phyloP scores from a whole-genome alignment of 1,284 basidiomycete species.

The Ustilago lituana region DNA sequence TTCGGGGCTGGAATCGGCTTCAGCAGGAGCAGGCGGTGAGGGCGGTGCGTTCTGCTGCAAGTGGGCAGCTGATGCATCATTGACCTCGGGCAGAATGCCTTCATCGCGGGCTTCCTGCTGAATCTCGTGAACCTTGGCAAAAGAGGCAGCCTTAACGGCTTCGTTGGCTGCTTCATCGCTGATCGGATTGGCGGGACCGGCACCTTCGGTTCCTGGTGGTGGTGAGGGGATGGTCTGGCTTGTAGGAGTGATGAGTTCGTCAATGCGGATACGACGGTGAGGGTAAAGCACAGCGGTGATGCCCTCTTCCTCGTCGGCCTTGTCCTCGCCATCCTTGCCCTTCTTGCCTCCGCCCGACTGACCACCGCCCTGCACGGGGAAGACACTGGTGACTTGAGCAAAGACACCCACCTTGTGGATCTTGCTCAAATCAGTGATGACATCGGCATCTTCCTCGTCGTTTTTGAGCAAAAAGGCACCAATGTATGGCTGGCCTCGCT shows the following conservation, averaged over 20 bases:
- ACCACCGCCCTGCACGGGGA: conserved; percentile 69
- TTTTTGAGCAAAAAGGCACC: conserved; percentile 98
- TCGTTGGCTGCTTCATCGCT: conserved; percentile 52
- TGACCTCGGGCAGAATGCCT: conserved; percentile 44
- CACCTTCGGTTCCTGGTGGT: conserved; percentile 46
- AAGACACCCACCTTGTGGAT: conserved; percentile 96
- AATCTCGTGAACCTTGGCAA: conserved; percentile 52
- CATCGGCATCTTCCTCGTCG: conserved; percentile 89
- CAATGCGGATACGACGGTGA: conserved; percentile 89
- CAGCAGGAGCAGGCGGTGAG: conserved; percentile 20
- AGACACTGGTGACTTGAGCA: conserved; percentile 95
- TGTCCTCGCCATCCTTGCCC: conserved; percentile 74
- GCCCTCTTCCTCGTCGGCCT: conserved; percentile 78
- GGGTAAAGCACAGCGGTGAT: conserved; percentile 95
- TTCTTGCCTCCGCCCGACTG: conserved; percentile 67
- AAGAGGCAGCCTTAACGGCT: conserved; percentile 35
- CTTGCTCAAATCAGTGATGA: conserved; percentile 86
- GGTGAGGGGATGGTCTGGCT: conserved; percentile 48
- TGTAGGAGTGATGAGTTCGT: conserved; percentile 73
- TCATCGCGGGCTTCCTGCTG: conserved; percentile 49
- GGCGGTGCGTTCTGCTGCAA: conserved; percentile 30
- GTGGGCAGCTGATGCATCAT: conserved; percentile 37
- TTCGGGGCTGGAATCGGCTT: conserved; percentile 3
- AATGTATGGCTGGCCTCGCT: conserved; percentile 94
- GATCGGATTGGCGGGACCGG: conserved; percentile 46